phyloP scores from a whole-genome alignment of 805 yeast species.

The Ogataea pini region DNA sequence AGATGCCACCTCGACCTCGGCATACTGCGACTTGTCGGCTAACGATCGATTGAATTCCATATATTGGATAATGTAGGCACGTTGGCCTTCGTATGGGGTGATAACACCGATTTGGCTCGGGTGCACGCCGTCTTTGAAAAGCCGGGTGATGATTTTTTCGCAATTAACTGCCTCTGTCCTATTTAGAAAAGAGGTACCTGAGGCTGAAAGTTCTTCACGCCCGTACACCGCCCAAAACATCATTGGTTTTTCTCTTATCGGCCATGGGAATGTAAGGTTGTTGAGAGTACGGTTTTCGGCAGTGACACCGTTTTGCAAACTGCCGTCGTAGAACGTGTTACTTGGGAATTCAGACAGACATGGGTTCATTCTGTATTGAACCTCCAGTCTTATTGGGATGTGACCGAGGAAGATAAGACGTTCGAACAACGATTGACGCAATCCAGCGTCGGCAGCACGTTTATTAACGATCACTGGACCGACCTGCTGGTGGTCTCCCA shows the following conservation, averaged over 20 bases:
- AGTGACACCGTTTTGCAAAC: conserved; percentile 88
- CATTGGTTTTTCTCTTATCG: conserved; percentile 81
- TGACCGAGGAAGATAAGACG: conserved; percentile 81
- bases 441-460: conserved; percentile 83
- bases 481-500: conserved; percentile 92
- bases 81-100: conserved; percentile 94
- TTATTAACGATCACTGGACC: conserved; percentile 88
- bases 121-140: conserved; percentile 73
- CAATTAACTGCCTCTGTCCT: conserved; percentile 88
- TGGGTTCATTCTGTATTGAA: conserved; percentile 96
- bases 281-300: conserved; percentile 62
- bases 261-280: conserved; percentile 84
- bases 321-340: conserved; percentile 90
- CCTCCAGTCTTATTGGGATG: conserved; percentile 81
- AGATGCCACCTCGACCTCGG: conserved; percentile 84
- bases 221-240: conserved; percentile 94
- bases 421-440: conserved; percentile 84
- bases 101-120: conserved; percentile 88
- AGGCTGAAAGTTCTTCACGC: conserved; percentile 80
- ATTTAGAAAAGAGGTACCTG: conserved; percentile 81
- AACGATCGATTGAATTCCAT: conserved; percentile 72
- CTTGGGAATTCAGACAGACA: conserved; percentile 82
- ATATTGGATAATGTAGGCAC: conserved; percentile 77
- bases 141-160: conserved; percentile 70
- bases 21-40: conserved; percentile 59